Evolutionary conservation across 805 yeast species (phyloP), one percentile per base, ranked within the genome.

Genomic region (Sungouiella blattae): DNA sequence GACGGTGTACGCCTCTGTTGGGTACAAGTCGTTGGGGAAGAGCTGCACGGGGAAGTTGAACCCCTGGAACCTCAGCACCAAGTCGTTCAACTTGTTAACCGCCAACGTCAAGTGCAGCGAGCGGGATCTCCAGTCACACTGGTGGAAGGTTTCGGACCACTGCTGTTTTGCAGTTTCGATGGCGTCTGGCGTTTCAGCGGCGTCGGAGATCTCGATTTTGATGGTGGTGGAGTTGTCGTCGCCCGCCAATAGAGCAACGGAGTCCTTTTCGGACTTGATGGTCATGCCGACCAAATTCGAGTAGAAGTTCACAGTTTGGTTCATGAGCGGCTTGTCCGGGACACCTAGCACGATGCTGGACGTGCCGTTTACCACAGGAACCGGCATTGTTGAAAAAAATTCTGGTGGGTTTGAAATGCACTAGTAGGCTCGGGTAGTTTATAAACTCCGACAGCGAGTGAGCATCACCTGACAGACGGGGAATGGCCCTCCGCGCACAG

Each of bases 21-120:
- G 95, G 37, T 74, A 75, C 37, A 82, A 63, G 30, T 78, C 84
- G 38, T 80, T 78, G 4, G 98, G 96, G 48, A 73, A 67, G 16
- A 76, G 68, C 57, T 82, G 89, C 36, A 63, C 66, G 11, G 70
- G 62, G 29, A 50, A 41, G 1, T 60, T 49, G 4, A 49, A 44
- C 11, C 51, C 45, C 30, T 57, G 44, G 17, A 74, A 57, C n/a
- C 52, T 46, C 32, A 46, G 46, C 23, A 72, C 58, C 36, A 73
- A 40, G 30, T 55, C 46, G 44, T 59, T 61, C 25, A 78, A 49
- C 37, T 72, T 60, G 11, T 59, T 40, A 11, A 73, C 65, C 31
- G 69, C 65, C 49, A 82, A 67, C n/a, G 75, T 68, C 36, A 69
- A 50, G 16, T 71, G 63, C 11, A 72, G 52, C 33, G 60, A 62